Evolutionary conservation across 23 red algal genomes (phyloP), one percentile per base, ranked within the genome.

Genomic region (Porphyridium purpureum): DNA sequence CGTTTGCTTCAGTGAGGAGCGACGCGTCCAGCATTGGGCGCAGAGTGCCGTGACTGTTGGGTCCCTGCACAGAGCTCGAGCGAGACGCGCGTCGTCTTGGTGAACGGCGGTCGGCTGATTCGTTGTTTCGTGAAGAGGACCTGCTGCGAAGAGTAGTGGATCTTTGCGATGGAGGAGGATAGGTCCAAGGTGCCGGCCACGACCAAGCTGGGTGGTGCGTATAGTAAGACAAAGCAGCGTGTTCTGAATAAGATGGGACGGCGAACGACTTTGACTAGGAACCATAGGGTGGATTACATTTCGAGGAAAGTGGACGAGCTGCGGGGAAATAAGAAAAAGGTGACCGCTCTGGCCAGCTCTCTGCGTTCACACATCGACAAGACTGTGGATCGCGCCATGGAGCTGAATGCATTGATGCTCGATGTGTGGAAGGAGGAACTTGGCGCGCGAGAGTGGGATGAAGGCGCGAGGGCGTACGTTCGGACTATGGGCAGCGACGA

Each of bases 151-250:
- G n/a, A n/a, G n/a, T n/a, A n/a, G n/a, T n/a, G n/a, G n/a, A n/a
- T n/a, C n/a, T n/a, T n/a, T n/a, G n/a, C n/a, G n/a, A n/a, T n/a
- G n/a, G n/a, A n/a, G n/a, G n/a, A n/a, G n/a, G n/a, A n/a, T n/a
- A n/a, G n/a, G n/a, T n/a, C n/a, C n/a, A n/a, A n/a, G n/a, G n/a
- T n/a, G n/a, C n/a, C n/a, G n/a, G n/a, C n/a, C n/a, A n/a, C n/a
- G n/a, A n/a, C n/a, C n/a, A 44, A 44, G 38, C 11, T 93, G 49
- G 73, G 74, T 41, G 84, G 84, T 17, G 64, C 66, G 47, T 98
- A 98, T 48, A 68, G 74, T 15, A 98, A 98, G 66, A 80, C 90
- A 36, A 98, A 98, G 64, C 90, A 98, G 75, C 66, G 90, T 27
- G 90, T 98, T 14, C 66, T 98, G 29, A 98, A 98, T 49, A 72